These are phyloP conservation scores for Blastocladiella britannica DNA, from an alignment of 192 early-diverging fungal species.

Conservation along the genomic window DNA sequence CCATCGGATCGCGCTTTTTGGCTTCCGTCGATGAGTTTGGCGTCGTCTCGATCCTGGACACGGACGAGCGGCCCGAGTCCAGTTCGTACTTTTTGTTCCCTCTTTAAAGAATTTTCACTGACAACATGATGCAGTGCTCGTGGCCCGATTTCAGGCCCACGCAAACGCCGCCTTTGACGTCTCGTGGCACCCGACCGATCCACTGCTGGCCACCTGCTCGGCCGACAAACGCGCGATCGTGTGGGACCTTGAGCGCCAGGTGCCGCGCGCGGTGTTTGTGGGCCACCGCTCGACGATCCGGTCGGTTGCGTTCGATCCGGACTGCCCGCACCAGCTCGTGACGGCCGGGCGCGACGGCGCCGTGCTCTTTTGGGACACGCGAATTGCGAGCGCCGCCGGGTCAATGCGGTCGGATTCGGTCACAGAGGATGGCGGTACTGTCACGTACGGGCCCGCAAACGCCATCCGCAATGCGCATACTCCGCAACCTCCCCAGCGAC, in stretches of 20 bases:
- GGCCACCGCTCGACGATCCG: slow-evolving; percentile 53
- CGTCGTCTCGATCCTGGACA: neutral
- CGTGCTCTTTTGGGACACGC: slow-evolving; percentile 55
- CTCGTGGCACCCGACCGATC: slow-evolving; percentile 50
- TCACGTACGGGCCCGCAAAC: neutral
- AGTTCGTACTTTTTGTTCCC: neutral
- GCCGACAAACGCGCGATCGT: slow-evolving; percentile 53
- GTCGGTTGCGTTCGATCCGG: slow-evolving; percentile 34
- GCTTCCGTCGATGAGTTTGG: neutral
- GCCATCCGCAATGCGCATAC: neutral
- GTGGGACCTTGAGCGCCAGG: slow-evolving; percentile 49
- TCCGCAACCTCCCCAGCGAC: neutral
- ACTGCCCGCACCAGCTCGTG: slow-evolving; percentile 38
- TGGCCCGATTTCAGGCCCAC: slow-evolving; percentile 32
- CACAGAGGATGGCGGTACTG: neutral
- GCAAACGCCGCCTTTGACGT: slow-evolving; percentile 65
- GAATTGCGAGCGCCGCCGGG: slow-evolving; percentile 25
- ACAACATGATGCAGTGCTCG: neutral
- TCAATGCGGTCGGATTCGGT: neutral
- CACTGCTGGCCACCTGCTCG: slow-evolving; percentile 38
- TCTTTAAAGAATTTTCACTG: neutral
- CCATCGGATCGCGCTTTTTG: neutral
- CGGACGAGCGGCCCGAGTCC: neutral
- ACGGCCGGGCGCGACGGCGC: slow-evolving; percentile 50
- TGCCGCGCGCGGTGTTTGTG: slow-evolving; percentile 26